Base-by-base conservation (phyloP, 495 filamentous ascomycete genomes). In the Aspergillus avenaceus region DNA sequence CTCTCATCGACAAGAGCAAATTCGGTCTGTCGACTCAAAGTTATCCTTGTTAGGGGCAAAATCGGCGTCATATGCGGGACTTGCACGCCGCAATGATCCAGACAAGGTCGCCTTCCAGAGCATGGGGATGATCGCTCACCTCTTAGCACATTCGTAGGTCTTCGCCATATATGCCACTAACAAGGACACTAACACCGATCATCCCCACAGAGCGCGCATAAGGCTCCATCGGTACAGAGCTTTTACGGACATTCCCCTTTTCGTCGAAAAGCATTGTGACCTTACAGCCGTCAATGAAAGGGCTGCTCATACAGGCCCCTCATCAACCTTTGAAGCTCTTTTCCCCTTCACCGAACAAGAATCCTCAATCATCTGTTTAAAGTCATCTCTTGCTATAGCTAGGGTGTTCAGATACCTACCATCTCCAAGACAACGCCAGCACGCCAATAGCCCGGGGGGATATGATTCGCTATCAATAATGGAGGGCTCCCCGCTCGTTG, bases 201-300 rank as follows among this genome's bases (percentile, higher is more conserved):
- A 13, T 1, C 37, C 21, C 14, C 7, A 8, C 13, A 58, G 50
- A 24, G 55, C 55, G 11, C 46, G 50, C 1, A 42, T 51, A 1
- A 45, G 27, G 29, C 42, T 58, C 5, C 56, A 59, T 41, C 56
- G 56, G 22, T 32, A 19, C 27, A 36, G 55, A 16, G 55, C 55
- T 2, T 58, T 58, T 31, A 28, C 31, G 2, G 50, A 58, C 22
- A 26, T 53, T 12, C 55, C 55, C 7, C 21, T 58, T 0, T 58
- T 58, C 16, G 19, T 48, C 2, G 28, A 51, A 18, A 54, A 58
- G 26, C 43, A 58, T 21, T 58, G 51, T 21, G 55, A 54, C 12
- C 46, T 58, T 3, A 38, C 56, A 1, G 24, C 47, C 18, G 32
- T 50, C 18, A 19, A 42, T 12, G 37, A 42, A 5, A 28, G 37